Evolutionary conservation across 2,329 filamentous ascomycete species (phyloP).

Genomic region (Monilinia laxa): DNA sequence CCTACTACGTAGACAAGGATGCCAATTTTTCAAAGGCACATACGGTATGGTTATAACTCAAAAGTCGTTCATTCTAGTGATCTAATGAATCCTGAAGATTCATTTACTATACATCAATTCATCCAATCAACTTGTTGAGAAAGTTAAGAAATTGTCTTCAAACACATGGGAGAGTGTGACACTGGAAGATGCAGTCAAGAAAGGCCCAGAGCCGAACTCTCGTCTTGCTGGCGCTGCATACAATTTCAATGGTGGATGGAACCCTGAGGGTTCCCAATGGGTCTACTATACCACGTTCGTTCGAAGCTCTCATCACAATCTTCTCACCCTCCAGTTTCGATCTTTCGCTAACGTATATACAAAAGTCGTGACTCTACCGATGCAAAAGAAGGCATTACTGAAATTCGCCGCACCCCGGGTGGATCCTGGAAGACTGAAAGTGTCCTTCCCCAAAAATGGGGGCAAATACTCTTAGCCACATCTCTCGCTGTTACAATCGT

Average conservation of each 20-base stretch:
- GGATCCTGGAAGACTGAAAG: not conserved
- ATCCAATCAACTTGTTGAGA: not conserved
- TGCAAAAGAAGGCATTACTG: not conserved
- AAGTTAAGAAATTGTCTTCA: not conserved
- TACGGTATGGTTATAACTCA: not conserved
- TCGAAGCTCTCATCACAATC: not conserved
- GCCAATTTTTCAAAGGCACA: not conserved
- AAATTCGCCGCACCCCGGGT: not conserved
- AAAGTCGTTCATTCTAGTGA: not conserved
- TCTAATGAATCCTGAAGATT: not conserved
- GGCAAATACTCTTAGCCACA: not conserved
- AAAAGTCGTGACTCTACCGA: not conserved
- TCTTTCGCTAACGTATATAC: not conserved
- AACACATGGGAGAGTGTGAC: not conserved
- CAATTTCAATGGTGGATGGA: not conserved
- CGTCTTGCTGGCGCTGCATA: not conserved
- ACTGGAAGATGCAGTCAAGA: not conserved
- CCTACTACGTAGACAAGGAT: slow-evolving; percentile 4
- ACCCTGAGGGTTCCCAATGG: not conserved
- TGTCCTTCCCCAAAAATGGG: not conserved
- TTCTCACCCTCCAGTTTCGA: not conserved
- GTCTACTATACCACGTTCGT: not conserved
- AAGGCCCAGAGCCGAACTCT: not conserved
- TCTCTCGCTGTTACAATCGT: not conserved
- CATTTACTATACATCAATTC: slow-evolving; percentile 1